phyloP scores from a whole-genome alignment of 257 asterid species.

The Leonotis leonurus region DNA sequence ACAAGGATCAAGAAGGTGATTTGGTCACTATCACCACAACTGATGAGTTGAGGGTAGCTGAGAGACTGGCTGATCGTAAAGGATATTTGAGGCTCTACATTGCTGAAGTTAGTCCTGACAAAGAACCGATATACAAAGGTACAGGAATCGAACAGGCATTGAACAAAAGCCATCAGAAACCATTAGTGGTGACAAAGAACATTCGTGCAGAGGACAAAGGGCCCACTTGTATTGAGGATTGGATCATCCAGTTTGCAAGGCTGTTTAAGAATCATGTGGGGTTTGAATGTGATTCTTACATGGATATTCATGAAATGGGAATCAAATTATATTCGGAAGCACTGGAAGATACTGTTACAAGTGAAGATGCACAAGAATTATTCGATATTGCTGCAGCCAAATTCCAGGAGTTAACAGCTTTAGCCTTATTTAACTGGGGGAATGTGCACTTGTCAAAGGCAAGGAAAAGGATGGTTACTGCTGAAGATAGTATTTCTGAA shows the following conservation, averaged over 20 bases:
- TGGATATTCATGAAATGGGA: conserved; percentile 84
- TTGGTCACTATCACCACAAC: conserved; percentile 78
- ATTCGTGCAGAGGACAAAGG: conserved; percentile 31
- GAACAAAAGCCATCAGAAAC: conserved; percentile 31
- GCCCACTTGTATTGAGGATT: conserved; percentile 49
- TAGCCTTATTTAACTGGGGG: conserved; percentile 93
- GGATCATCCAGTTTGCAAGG: conserved; percentile 82
- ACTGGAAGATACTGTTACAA: conserved; percentile 74
- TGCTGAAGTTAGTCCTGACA: conserved; percentile 72
- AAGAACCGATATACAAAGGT: conserved; percentile 73
- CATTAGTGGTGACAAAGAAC: conserved; percentile 24
- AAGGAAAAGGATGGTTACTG: conserved; percentile 50
- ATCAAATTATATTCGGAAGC: conserved; percentile 85
- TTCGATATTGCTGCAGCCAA: conserved; percentile 70
- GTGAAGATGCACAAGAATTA: conserved; percentile 68
- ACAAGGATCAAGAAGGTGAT: conserved; percentile 89
- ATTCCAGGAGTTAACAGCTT: conserved; percentile 86
- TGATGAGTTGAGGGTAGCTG: conserved; percentile 86
- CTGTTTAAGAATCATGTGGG: conserved; percentile 84
- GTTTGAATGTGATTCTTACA: conserved; percentile 69
- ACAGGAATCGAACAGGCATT: conserved; percentile 33
- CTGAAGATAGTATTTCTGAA: conserved; percentile 56
- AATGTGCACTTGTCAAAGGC: conserved; percentile 83
- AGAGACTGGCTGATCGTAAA: conserved; percentile 61
- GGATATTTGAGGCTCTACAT: conserved; percentile 64